Conservation (phyloP, 2,329 filamentous ascomycete genomes). For the Neurospora sp. region DNA sequence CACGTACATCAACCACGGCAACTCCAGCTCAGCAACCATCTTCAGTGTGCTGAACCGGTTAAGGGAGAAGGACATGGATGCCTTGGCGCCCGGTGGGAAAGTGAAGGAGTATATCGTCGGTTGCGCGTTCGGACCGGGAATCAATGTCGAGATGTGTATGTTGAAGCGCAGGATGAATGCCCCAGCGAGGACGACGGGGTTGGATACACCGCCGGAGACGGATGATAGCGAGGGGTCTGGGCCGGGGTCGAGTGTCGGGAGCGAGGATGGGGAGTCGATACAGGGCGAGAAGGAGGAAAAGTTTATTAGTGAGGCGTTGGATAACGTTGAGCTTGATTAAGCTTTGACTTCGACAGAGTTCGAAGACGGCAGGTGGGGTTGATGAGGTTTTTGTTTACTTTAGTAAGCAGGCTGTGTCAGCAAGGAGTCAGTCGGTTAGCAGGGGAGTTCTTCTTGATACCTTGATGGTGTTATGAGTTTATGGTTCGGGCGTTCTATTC, state of each 20-base stretch:
- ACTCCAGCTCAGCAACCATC: conserved; percentile 54
- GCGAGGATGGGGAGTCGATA: conserved; percentile 2
- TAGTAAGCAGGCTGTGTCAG: neutral
- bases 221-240: conserved; percentile 40
- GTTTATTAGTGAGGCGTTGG: conserved; percentile 24
- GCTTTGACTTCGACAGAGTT: too few relatives aligned
- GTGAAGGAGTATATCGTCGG: conserved; percentile 50
- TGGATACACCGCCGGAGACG: conserved; percentile 44
- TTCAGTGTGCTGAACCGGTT: conserved; percentile 56
- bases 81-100: conserved; percentile 37
- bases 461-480: neutral
- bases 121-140: conserved; percentile 61
- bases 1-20: conserved; percentile 58
- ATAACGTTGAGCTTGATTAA: conserved; percentile 18
- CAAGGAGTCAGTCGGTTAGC: neutral
- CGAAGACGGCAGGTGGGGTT: too few relatives aligned
- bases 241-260: conserved; percentile 16
- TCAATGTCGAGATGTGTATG: conserved; percentile 59
- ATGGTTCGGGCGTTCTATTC: neutral
- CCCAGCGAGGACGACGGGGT: conserved; percentile 18
- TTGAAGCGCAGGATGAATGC: conserved; percentile 37
- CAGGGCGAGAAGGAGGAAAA: neutral
- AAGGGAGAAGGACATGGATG: conserved; percentile 50
- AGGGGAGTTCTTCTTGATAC: neutral
- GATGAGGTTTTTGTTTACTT: neutral